phyloP scores from a whole-genome alignment of 1,284 basidiomycete genomes.

The Malassezia obtusa region DNA sequence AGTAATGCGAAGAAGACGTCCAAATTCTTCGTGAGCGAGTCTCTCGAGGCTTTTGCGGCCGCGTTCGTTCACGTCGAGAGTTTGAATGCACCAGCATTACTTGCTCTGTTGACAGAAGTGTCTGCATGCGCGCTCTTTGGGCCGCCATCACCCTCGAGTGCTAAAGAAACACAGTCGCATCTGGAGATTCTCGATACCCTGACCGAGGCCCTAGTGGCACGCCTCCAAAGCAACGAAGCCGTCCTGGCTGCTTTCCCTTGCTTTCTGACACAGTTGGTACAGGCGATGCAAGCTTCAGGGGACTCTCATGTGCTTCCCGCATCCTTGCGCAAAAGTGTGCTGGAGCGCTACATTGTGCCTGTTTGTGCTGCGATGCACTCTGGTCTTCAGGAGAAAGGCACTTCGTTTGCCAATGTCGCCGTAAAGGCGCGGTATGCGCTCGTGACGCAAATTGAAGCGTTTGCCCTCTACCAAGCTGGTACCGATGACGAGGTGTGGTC shows the following conservation, averaged over 20 bases:
- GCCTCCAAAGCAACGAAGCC: slow-evolving; percentile 2
- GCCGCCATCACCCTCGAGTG: background rate
- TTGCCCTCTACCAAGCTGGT: slow-evolving; percentile 12
- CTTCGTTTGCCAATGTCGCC: background rate
- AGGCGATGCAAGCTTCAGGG: background rate
- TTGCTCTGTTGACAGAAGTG: slow-evolving; percentile 14
- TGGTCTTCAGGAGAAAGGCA: background rate
- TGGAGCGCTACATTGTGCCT: slow-evolving; percentile 9
- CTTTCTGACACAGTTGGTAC: slow-evolving; percentile 5
- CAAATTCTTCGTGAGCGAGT: slow-evolving; percentile 21
- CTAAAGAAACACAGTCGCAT: background rate
- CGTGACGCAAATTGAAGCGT: slow-evolving; percentile 15
- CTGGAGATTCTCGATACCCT: slow-evolving; percentile 2
- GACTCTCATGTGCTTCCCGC: background rate
- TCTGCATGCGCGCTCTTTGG: slow-evolving; percentile 21
- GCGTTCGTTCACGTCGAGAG: background rate
- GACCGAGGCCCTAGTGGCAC: background rate
- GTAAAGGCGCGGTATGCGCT: slow-evolving; percentile 13
- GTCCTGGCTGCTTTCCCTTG: background rate
- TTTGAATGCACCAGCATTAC: slow-evolving; percentile 3
- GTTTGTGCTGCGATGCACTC: background rate
- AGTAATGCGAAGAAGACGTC: slow-evolving; percentile 29
- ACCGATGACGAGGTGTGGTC: slow-evolving; percentile 21
- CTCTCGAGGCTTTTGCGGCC: slow-evolving; percentile 15
- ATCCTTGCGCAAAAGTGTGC: background rate